phyloP scores from a whole-genome alignment of 441 rosid species.

The Mallotus repandus region DNA sequence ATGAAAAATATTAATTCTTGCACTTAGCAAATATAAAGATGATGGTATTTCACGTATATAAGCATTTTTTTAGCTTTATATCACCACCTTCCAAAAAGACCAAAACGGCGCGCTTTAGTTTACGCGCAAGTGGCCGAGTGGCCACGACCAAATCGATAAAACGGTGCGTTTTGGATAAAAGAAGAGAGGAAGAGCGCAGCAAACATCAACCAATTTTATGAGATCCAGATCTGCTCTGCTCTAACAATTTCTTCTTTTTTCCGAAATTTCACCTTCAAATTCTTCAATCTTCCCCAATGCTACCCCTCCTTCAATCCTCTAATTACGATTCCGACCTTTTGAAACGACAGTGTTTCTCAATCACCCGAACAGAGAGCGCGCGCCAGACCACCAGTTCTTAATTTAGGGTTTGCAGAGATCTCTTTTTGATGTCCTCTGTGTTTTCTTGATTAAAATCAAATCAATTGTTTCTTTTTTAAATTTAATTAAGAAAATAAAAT shows the following conservation, averaged over 20 bases:
- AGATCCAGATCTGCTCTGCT: constrained; percentile 18
- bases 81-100: background rate
- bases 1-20: too few relatives aligned
- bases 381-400: background rate
- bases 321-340: background rate
- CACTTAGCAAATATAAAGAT: too few relatives aligned
- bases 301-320: background rate
- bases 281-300: background rate
- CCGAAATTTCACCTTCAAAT: too few relatives aligned
- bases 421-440: background rate
- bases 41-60: too few relatives aligned
- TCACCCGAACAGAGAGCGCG: background rate
- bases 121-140: background rate
- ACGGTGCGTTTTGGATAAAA: constrained; percentile 17
- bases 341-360: background rate
- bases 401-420: constrained; percentile 21
- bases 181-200: background rate
- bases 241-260: background rate
- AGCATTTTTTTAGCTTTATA: too few relatives aligned
- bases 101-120: background rate
- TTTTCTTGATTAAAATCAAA: too few relatives aligned
- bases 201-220: background rate
- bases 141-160: too few relatives aligned
- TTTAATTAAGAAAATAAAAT: too few relatives aligned
- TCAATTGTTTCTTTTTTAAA: too few relatives aligned